Conservation (phyloP, 2,329 filamentous ascomycete species). For the Epichloe coenophiala region DNA sequence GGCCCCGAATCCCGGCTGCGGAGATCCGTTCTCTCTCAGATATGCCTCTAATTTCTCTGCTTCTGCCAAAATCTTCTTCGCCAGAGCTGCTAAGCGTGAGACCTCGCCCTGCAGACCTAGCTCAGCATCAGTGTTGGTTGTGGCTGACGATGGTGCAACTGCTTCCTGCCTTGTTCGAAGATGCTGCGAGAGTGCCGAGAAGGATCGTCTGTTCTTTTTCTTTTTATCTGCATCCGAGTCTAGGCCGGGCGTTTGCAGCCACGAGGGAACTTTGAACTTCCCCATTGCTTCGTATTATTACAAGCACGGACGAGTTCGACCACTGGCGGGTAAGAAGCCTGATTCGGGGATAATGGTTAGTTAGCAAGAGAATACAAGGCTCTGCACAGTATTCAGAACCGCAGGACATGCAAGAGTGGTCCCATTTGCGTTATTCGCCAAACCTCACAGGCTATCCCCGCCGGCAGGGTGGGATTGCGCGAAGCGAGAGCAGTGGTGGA, state of each 20-base stretch:
- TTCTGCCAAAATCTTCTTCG: conserved; percentile 32
- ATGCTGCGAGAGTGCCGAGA: conserved; percentile 15
- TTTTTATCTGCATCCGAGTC: conserved; percentile 17
- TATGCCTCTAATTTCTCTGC: conserved; percentile 36
- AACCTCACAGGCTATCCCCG: neutral
- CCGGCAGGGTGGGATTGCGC: neutral
- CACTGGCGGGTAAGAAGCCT: neutral
- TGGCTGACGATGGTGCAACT: neutral
- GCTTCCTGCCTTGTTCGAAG: conserved; percentile 11
- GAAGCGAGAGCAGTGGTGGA: neutral
- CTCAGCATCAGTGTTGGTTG: neutral
- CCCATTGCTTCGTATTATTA: conserved; percentile 13
- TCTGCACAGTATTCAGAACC: neutral
- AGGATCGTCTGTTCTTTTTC: conserved; percentile 21
- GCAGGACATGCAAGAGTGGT: neutral
- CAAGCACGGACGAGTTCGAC: neutral
- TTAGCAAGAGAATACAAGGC: neutral
- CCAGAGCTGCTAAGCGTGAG: conserved; percentile 31
- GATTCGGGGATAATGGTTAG: neutral
- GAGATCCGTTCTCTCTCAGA: conserved; percentile 27
- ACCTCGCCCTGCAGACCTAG: conserved; percentile 8
- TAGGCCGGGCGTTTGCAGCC: conserved; percentile 16
- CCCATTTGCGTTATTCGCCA: neutral
- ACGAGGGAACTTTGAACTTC: conserved; percentile 22
- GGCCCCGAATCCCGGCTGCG: conserved; percentile 30